phyloP scores from a whole-genome alignment of 1,284 basidiomycete species.

The Ustilago vetiveriae region DNA sequence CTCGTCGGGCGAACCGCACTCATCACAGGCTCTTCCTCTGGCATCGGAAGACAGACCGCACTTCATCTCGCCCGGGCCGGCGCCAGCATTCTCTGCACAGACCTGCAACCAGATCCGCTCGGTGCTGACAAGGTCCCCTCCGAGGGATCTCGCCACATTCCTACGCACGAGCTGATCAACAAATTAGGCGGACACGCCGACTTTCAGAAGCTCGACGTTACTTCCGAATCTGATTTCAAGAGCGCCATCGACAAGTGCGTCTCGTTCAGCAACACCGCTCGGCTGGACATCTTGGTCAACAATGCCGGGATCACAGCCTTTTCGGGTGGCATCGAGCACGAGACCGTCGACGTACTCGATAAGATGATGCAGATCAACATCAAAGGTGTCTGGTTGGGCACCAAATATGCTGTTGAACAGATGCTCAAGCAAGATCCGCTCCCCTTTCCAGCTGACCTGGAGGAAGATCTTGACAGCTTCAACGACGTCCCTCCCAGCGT shows the following conservation, averaged over 20 bases:
- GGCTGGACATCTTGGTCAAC: conserved; percentile 45
- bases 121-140: conserved; percentile 9
- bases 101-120: conserved; percentile 37
- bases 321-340: conserved; percentile 40
- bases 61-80: conserved; percentile 39
- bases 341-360: conserved; percentile 36
- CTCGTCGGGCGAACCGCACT: conserved; percentile 38
- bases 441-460: conserved; percentile 35
- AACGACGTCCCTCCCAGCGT: conserved; percentile 12
- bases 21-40: conserved; percentile 41
- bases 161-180: conserved; percentile 42
- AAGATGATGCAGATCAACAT: conserved; percentile 45
- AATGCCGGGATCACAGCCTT: conserved; percentile 34
- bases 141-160: conserved; percentile 23
- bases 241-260: conserved; percentile 31
- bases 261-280: conserved; percentile 17
- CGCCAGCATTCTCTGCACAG: conserved; percentile 40
- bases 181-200: conserved; percentile 36
- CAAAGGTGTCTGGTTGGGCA: conserved; percentile 44
- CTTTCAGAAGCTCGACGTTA: conserved; percentile 45
- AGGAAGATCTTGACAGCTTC: conserved; percentile 44
- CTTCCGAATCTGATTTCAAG: conserved; percentile 37
- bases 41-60: conserved; percentile 38
- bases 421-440: conserved; percentile 45
- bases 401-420: conserved; percentile 39